Base-by-base conservation (phyloP, 2,329 filamentous ascomycete genomes). In the Cladosporium sp. region DNA sequence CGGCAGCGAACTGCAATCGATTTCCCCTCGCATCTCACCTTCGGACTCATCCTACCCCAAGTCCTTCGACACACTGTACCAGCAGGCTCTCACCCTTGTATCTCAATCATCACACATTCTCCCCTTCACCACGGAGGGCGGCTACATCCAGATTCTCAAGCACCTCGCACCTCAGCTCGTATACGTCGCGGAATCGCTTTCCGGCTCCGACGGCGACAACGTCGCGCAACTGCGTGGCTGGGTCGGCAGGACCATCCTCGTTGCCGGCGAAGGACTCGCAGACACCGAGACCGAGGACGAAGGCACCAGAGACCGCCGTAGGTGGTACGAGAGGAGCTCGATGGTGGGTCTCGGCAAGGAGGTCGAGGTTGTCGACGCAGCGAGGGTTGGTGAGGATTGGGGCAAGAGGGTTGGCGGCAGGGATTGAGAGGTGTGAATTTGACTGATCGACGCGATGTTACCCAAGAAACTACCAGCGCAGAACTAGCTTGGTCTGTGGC, bases 301-400 rank as follows among this genome's bases (percentile, higher is more conserved):
- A 83, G 51, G 37, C 63, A 69, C 22, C 38, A 56, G 10, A n/a
- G 70, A 68, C 49, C 78, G 77, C 37, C 74, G 78, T 32, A 75
- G 78, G 55, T 92, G 88, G 88, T 93, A 86, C 85, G 84, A 90
- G 69, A 77, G 80, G 50, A 83, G 89, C 53, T 86, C 90, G 42
- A 82, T 89, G 54, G 89, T 95, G 19, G 91, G 92, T 2, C 77
- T 91, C 53, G 92, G 92, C 13, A 86, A 93, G 65, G 88, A 89
- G 3, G 84, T 96, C 28, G 84, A 95, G 37, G 84, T 97, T 14
- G 89, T 96, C 3, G 92, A 97, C 68, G 86, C 85, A 32, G 77
- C 85, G 58, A 79, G 88, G 46, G 80, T 95, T 14, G 84, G 86
- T 48, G 91, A 96, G 62, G 92, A 97, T 70, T 97, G 90, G 86